A percentile compares a stretch with the other conserved stretches of the same genome.
Evolutionary conservation across 78 protist species (phyloP).

Genomic region (Polysphondylium violaceum): DNA sequence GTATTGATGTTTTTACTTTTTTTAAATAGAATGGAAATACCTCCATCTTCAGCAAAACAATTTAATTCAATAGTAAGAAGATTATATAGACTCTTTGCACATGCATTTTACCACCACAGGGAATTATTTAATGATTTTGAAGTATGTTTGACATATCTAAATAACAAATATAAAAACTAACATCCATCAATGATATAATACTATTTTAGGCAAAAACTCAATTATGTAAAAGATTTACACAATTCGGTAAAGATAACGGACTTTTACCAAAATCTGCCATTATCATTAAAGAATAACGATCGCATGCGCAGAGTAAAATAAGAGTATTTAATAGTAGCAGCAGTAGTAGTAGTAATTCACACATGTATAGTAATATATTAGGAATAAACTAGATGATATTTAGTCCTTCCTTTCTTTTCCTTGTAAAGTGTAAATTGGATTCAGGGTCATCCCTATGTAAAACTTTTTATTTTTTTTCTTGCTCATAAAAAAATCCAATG

Average conservation of each 20-base stretch:
- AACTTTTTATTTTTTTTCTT: neutral
- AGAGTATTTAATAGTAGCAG: no score
- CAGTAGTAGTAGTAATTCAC: no score
- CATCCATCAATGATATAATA: neutral
- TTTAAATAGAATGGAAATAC: constrained; percentile 27
- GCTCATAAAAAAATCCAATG: neutral
- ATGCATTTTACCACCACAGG: constrained; percentile 82
- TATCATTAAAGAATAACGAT: constrained; percentile 12
- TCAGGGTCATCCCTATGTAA: no score
- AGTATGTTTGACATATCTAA: neutral
- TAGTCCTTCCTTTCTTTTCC: no score
- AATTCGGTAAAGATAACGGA: constrained; percentile 26
- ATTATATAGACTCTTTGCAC: constrained; percentile 86
- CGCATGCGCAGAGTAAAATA: no score
- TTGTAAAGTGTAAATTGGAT: no score
- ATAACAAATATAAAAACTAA: neutral
- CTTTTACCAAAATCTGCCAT: constrained; percentile 20
- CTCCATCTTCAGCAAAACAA: constrained; percentile 41
- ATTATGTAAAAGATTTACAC: constrained; percentile 47
- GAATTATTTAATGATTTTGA: constrained; percentile 79
- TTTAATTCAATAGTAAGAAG: constrained; percentile 73
- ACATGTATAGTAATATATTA: constrained; percentile 7
- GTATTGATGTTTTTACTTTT: no score
- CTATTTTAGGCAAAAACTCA: constrained; percentile 19
- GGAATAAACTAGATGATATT: no score